A percentile compares a stretch with the other conserved stretches of the same genome.
Evolutionary conservation across 768 basidiomycete genomes (phyloP).

Genomic region (Russula virescens): DNA sequence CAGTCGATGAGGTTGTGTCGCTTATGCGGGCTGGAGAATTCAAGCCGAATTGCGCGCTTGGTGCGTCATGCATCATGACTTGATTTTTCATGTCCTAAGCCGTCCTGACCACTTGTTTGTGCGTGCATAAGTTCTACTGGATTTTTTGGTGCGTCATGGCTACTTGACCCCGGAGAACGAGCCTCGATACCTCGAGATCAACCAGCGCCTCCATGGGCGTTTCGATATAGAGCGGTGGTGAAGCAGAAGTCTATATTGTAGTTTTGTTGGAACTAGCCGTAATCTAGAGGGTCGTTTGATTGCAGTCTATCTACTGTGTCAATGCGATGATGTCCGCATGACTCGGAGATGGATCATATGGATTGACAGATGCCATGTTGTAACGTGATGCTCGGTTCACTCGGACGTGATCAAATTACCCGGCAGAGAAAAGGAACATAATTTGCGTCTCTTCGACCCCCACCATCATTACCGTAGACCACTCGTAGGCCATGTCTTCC

Average conservation of each 20-base stretch:
- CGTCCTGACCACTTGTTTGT: background rate
- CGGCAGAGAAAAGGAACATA: too few species aligned
- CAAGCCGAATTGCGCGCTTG: conserved; percentile 89
- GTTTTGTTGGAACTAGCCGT: too few species aligned
- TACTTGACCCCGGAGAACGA: conserved; percentile 86
- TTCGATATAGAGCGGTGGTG: conserved; percentile 60
- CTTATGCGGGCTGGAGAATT: conserved; percentile 69
- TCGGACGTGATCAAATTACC: too few species aligned
- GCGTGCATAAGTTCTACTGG: conserved; percentile 60
- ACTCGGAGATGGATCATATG: too few species aligned
- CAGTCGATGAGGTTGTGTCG: conserved; percentile 53
- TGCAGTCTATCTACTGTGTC: too few species aligned
- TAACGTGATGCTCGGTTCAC: too few species aligned
- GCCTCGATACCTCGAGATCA: conserved; percentile 71
- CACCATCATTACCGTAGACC: too few species aligned
- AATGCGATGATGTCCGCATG: too few species aligned
- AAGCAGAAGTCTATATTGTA: background rate
- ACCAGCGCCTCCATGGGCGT: conserved; percentile 64
- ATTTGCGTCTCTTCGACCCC: too few species aligned
- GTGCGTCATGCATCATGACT: conserved; percentile 49
- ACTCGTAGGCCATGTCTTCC: conserved; percentile 19
- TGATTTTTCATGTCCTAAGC: background rate
- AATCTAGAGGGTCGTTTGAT: too few species aligned
- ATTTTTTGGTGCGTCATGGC: conserved; percentile 85
- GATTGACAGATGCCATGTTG: too few species aligned